A percentile compares a stretch with the other conserved stretches of the same genome.
Evolutionary conservation across 495 filamentous ascomycete genomes (phyloP).

Genomic region (Penicillium waksmanii): DNA sequence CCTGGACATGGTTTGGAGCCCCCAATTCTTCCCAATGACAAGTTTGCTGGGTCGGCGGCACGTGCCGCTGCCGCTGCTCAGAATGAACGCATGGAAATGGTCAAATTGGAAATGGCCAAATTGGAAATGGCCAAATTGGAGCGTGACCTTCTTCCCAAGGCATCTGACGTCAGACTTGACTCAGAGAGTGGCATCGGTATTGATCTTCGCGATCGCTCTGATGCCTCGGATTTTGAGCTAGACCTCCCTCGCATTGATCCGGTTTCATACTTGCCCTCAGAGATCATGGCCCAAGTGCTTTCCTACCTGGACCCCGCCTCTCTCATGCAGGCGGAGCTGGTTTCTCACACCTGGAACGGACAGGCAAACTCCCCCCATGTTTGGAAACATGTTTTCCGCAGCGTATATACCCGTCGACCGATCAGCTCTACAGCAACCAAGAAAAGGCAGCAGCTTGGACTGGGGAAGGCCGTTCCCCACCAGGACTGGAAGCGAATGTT

Average conservation of each 20-base stretch:
- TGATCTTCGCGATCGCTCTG: conserved; percentile 57
- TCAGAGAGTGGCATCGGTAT: conserved; percentile 83
- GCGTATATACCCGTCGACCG: conserved; percentile 55
- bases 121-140: conserved; percentile 47
- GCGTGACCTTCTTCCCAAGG: conserved; percentile 35
- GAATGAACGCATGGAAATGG: conserved; percentile 47
- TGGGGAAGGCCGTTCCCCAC: conserved; percentile 52
- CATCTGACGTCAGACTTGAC: conserved; percentile 50
- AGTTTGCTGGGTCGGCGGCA: conserved; percentile 68
- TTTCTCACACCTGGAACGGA: conserved; percentile 66
- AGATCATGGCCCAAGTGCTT: conserved; percentile 74
- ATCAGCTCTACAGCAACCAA: conserved; percentile 49
- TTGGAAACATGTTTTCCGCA: conserved; percentile 78
- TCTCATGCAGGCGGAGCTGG: conserved; percentile 62
- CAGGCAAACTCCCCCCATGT: conserved; percentile 66
- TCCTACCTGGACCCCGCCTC: conserved; percentile 69
- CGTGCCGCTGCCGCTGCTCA: conserved; percentile 71
- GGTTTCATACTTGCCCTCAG: conserved; percentile 64
- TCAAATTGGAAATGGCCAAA: conserved; percentile 44
- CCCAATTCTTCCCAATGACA: conserved; percentile 43
- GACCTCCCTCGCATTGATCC: conserved; percentile 59
- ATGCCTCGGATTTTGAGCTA: conserved; percentile 47
- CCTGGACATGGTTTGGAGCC: conserved; percentile 45
- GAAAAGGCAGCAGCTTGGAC: conserved; percentile 47
- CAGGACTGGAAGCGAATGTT: conserved; percentile 90